Evolutionary conservation across 1,284 basidiomycete species (phyloP).

Genomic region (Pulchroboletus neoregius): DNA sequence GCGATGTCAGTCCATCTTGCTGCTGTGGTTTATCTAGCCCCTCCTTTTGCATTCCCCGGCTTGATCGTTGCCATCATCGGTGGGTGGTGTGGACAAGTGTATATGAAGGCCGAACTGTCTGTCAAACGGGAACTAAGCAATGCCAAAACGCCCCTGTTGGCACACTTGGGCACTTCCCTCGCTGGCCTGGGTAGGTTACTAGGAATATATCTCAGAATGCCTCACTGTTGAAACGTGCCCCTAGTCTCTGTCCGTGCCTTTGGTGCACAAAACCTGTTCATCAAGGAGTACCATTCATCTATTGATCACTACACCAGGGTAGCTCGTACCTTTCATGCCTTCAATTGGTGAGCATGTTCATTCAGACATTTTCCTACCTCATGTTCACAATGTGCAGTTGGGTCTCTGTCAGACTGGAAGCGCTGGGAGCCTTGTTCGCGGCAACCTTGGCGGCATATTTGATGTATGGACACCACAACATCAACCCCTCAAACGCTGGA

Average conservation of each 20-base stretch:
- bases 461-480: constrained; percentile 31
- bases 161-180: not conserved
- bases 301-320: constrained; percentile 49
- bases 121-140: not conserved
- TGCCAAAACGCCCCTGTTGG: not conserved
- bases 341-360: constrained; percentile 41
- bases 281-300: constrained; percentile 40
- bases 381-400: constrained; percentile 36
- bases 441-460: constrained; percentile 49
- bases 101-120: not conserved
- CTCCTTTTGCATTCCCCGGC: not conserved
- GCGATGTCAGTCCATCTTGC: not conserved
- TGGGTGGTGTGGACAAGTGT: not conserved
- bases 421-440: constrained; percentile 50
- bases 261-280: constrained; percentile 48
- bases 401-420: constrained; percentile 51
- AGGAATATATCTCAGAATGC: not conserved
- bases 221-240: not conserved
- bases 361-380: too few relatives aligned
- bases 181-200: not conserved
- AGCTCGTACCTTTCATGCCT: constrained; percentile 48
- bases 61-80: not conserved
- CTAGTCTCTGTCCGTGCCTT: not conserved
- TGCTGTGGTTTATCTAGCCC: not conserved
- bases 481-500: constrained; percentile 44